Conservation (phyloP, 2,329 filamentous ascomycete genomes). For the Aspergillus sp. region DNA sequence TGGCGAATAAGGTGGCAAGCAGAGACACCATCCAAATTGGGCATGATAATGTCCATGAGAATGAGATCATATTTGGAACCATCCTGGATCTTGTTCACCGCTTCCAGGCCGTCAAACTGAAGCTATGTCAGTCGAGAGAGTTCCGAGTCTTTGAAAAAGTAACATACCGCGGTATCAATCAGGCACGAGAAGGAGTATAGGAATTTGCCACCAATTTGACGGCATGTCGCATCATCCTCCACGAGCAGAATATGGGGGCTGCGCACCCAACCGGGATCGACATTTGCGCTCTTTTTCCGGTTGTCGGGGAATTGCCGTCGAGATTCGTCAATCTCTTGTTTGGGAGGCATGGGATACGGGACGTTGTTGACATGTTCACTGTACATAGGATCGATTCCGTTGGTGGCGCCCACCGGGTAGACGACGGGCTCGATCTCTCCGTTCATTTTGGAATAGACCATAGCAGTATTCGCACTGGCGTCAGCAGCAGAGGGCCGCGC, state of each 20-base stretch:
- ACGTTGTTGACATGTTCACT: constrained; percentile 94
- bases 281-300: constrained; percentile 62
- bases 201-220: constrained; percentile 68
- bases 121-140: constrained; percentile 10
- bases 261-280: constrained; percentile 66
- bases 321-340: constrained; percentile 56
- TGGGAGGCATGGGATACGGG: constrained; percentile 76
- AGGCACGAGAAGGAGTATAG: constrained; percentile 65
- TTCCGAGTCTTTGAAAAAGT: not conserved
- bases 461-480: constrained; percentile 50
- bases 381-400: constrained; percentile 93
- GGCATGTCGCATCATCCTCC: constrained; percentile 73
- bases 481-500: constrained; percentile 46
- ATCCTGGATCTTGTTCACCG: constrained; percentile 78
- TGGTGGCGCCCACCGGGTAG: constrained; percentile 86
- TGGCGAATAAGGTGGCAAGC: constrained; percentile 92
- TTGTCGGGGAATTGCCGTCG: constrained; percentile 52
- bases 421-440: constrained; percentile 71
- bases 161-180: constrained; percentile 64
- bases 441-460: constrained; percentile 54
- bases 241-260: constrained; percentile 84
- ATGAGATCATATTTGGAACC: constrained; percentile 69
- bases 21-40: constrained; percentile 89
- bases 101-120: constrained; percentile 85
- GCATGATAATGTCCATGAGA: constrained; percentile 97